These are phyloP conservation scores for Ephemerocybe angulata DNA, from an alignment of 768 basidiomycete species.

Conservation along the genomic window DNA sequence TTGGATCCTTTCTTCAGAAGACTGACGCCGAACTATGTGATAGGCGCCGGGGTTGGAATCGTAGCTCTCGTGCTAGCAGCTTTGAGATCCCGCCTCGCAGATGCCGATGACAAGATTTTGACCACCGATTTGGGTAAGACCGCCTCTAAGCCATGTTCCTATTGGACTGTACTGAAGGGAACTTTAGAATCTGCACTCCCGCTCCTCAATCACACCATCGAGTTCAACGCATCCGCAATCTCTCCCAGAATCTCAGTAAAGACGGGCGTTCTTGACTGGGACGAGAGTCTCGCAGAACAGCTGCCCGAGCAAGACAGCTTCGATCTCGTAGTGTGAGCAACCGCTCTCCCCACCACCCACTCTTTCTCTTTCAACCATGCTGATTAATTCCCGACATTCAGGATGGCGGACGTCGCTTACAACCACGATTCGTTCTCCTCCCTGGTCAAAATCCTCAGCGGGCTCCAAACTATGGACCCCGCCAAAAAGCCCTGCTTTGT, in stretches of 20 bases:
- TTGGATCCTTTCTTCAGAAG: conserved; percentile 38
- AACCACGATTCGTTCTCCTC: conserved; percentile 83
- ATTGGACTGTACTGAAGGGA: not conserved
- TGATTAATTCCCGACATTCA: conserved; percentile 23
- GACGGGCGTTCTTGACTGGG: conserved; percentile 69
- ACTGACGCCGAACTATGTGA: no score
- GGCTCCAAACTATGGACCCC: conserved; percentile 37
- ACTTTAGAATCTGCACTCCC: conserved; percentile 73
- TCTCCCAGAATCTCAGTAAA: conserved; percentile 23
- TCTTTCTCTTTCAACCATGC: not conserved
- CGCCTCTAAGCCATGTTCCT: not conserved
- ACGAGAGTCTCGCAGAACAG: conserved; percentile 48
- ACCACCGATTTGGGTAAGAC: conserved; percentile 72
- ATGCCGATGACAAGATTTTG: conserved; percentile 21
- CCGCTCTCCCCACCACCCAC: no score
- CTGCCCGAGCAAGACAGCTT: conserved; percentile 40
- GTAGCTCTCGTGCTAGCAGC: conserved; percentile 65
- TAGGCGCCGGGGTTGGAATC: conserved; percentile 85
- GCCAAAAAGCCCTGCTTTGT: conserved; percentile 44
- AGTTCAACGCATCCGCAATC: conserved; percentile 37
- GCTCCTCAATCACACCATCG: conserved; percentile 70
- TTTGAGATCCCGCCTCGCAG: conserved; percentile 38
- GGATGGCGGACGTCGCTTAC: conserved; percentile 92
- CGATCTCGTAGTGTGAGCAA: conserved; percentile 61
- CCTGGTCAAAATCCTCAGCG: conserved; percentile 62